A percentile compares a stretch with the other conserved stretches of the same genome.
Evolutionary conservation across 345 rosid species (phyloP).

Genomic region (Anastatica hierochuntica): DNA sequence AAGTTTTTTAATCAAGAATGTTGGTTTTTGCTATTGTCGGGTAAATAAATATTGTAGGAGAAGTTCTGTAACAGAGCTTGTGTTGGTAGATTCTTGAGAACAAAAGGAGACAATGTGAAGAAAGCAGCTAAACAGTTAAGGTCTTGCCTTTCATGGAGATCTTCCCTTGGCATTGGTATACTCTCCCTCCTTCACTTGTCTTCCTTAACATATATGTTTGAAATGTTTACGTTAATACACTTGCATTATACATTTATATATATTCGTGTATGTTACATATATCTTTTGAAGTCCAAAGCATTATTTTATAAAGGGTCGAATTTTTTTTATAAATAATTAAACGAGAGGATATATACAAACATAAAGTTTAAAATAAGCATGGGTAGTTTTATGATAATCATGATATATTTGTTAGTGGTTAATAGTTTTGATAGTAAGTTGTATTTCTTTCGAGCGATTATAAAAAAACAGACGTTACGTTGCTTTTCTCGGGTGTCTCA

Average conservation of each 20-base stretch:
- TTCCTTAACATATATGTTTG: too few relatives aligned
- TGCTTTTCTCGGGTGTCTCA: constrained; percentile 25
- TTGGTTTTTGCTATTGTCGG: too few relatives aligned
- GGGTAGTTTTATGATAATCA: background rate
- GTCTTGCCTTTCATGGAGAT: constrained; percentile 91
- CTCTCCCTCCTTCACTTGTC: background rate
- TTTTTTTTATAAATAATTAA: background rate
- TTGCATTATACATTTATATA: background rate
- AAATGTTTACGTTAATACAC: background rate
- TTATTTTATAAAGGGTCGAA: constrained; percentile 5
- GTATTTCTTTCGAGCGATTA: background rate
- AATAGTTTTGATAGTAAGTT: constrained; percentile 3
- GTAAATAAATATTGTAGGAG: constrained; percentile 45
- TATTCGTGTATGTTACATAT: background rate
- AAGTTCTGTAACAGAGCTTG: constrained; percentile 71
- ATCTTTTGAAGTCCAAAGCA: background rate
- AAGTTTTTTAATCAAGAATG: too few relatives aligned
- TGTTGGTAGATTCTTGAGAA: constrained; percentile 62
- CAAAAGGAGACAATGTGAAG: constrained; percentile 71
- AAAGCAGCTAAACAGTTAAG: constrained; percentile 76
- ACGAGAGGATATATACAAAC: constrained; percentile 3
- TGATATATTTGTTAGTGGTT: constrained; percentile 1
- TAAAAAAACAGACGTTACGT: constrained; percentile 12
- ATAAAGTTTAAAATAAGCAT: constrained; percentile 16
- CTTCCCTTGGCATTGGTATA: constrained; percentile 62